A percentile compares a stretch with the other conserved stretches of the same genome.
These are phyloP conservation scores for Gypsophila paniculata DNA, from an alignment of 179 eudicot species.

Conservation along the genomic window DNA sequence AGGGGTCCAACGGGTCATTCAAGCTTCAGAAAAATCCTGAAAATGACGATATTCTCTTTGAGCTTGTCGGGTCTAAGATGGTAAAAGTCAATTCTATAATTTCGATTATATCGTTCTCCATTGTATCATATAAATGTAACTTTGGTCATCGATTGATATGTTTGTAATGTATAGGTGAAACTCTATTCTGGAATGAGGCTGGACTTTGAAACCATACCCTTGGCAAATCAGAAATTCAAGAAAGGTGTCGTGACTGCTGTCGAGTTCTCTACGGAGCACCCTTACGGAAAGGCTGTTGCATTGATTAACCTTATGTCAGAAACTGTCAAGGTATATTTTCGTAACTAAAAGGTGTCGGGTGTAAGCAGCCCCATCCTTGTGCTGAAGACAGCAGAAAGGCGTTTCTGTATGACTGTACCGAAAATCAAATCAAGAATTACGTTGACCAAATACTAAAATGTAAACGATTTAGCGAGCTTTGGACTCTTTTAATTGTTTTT, in stretches of 20 bases:
- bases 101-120: not conserved
- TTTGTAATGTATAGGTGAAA: constrained; percentile 46
- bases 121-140: not conserved
- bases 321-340: constrained; percentile 41
- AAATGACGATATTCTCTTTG: constrained; percentile 50
- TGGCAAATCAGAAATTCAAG: constrained; percentile 37
- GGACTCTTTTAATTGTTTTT: not conserved
- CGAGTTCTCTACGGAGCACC: constrained; percentile 63
- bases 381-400: too few species aligned
- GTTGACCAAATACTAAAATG: not conserved
- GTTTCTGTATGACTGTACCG: not conserved
- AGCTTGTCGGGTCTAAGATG: constrained; percentile 56
- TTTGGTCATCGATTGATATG: not conserved
- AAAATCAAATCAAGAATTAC: not conserved
- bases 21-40: constrained; percentile 34
- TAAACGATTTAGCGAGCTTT: not conserved
- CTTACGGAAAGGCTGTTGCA: constrained; percentile 77
- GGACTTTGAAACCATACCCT: constrained; percentile 52
- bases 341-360: not conserved
- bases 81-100: constrained; percentile 30
- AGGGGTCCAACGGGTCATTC: constrained; percentile 50
- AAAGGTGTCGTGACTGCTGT: constrained; percentile 57
- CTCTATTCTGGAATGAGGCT: constrained; percentile 66
- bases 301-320: constrained; percentile 61
- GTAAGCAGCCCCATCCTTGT: too few species aligned